Evolutionary conservation across 495 filamentous ascomycete genomes (phyloP).

Genomic region (Xylaria nigripes): DNA sequence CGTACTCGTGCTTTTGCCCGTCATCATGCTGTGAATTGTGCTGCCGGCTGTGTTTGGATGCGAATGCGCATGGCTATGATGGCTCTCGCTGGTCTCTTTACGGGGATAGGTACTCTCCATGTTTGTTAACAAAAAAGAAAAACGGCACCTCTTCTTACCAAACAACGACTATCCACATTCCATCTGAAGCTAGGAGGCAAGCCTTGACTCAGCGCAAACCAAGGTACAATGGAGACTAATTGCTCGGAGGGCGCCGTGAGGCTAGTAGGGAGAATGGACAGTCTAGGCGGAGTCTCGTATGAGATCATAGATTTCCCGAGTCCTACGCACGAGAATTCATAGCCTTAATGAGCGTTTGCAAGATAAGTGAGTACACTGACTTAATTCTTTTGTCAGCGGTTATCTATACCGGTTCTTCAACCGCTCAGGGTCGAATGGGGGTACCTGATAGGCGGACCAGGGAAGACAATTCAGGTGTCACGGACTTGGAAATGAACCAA

Average conservation of each 20-base stretch:
- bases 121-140: too few species aligned
- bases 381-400: not conserved
- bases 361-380: not conserved
- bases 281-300: not conserved
- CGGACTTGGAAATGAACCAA: not conserved
- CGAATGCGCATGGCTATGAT: conserved; percentile 32
- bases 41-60: conserved; percentile 34
- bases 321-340: not conserved
- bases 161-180: not conserved
- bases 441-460: not conserved
- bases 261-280: not conserved
- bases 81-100: conserved; percentile 21
- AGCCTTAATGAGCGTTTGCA: not conserved
- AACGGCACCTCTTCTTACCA: not conserved
- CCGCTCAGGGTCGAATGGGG: not conserved
- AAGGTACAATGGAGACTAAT: not conserved
- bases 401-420: conserved; percentile 1
- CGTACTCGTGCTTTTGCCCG: conserved; percentile 28
- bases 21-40: conserved; percentile 32
- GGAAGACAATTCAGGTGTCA: not conserved
- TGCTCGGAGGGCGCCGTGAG: not conserved
- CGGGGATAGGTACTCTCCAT: conserved; percentile 16
- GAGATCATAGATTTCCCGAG: not conserved
- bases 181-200: conserved; percentile 1
- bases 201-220: not conserved